phyloP scores from a whole-genome alignment of 139 green algal genomes.

The Chlorella sp. region DNA sequence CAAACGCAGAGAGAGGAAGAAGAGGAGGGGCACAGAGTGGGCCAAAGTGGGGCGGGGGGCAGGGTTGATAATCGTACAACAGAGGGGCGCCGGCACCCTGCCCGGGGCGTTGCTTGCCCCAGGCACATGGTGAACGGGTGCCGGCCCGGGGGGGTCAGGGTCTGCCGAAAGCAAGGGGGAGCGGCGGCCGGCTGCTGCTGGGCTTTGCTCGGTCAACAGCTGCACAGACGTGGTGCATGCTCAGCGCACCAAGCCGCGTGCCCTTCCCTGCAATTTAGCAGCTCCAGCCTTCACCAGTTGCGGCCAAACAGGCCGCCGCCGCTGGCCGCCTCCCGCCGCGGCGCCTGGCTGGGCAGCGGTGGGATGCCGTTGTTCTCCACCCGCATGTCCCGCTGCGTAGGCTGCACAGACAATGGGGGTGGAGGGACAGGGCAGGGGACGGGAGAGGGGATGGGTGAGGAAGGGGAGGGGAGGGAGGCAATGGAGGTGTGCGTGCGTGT shows the following conservation, averaged over 20 bases:
- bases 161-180: not conserved
- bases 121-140: not conserved
- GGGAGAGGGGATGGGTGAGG: not conserved
- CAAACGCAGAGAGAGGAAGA: too few relatives aligned
- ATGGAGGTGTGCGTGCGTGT: not conserved
- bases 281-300: slow-evolving; percentile 21
- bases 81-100: not conserved
- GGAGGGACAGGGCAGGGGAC: not conserved
- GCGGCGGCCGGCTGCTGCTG: not conserved
- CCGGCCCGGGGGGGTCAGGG: not conserved
- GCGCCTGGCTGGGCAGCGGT: slow-evolving; percentile 26
- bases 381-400: not conserved
- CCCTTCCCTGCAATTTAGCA: too few relatives aligned
- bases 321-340: slow-evolving; percentile 14
- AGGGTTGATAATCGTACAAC: not conserved
- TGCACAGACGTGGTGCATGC: not conserved
- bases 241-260: not conserved
- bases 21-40: not conserved
- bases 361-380: slow-evolving; percentile 38
- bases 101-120: slow-evolving; percentile 1
- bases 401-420: not conserved
- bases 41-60: not conserved
- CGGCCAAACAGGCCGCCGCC: slow-evolving; percentile 33
- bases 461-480: not conserved
- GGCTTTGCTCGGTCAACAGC: not conserved